These are phyloP conservation scores for Diutina catenulata DNA, from an alignment of 1,139 yeast genomes.

Conservation along the genomic window DNA sequence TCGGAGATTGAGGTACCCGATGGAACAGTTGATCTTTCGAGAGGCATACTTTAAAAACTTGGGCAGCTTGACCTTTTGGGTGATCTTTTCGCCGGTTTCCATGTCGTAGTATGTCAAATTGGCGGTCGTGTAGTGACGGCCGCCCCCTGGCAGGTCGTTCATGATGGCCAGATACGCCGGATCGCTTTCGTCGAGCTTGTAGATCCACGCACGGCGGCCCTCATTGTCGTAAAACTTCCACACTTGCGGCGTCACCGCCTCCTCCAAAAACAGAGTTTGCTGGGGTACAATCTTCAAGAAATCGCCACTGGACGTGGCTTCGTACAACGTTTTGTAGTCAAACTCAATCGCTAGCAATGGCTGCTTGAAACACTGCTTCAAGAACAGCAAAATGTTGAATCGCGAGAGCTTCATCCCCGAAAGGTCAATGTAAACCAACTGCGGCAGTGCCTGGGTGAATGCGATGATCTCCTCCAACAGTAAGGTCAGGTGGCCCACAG, in stretches of 20 bases:
- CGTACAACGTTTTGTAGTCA: constrained; percentile 28
- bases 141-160: constrained; percentile 10
- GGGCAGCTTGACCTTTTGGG: constrained; percentile 44
- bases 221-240: constrained; percentile 47
- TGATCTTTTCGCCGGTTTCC: constrained; percentile 54
- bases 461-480: not conserved
- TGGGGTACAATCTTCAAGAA: constrained; percentile 21
- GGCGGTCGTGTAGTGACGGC: constrained; percentile 8
- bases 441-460: not conserved
- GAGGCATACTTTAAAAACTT: constrained; percentile 51
- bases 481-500: constrained; percentile 47
- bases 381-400: constrained; percentile 19
- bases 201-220: constrained; percentile 82
- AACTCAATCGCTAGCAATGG: constrained; percentile 25
- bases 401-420: constrained; percentile 1
- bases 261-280: constrained; percentile 13
- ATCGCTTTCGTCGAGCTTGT: constrained; percentile 32
- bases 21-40: constrained; percentile 46
- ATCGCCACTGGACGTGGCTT: constrained; percentile 25
- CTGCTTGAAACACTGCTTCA: constrained; percentile 24
- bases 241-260: constrained; percentile 18
- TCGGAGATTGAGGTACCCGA: constrained; percentile 36
- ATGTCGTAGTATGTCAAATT: constrained; percentile 46
- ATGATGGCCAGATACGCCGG: constrained; percentile 22
- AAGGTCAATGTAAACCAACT: not conserved